Percentiles rank a stretch among this genome's conserved stretches.
Conservation (phyloP, 306 rosid genomes). For the Parietaria judaica region DNA sequence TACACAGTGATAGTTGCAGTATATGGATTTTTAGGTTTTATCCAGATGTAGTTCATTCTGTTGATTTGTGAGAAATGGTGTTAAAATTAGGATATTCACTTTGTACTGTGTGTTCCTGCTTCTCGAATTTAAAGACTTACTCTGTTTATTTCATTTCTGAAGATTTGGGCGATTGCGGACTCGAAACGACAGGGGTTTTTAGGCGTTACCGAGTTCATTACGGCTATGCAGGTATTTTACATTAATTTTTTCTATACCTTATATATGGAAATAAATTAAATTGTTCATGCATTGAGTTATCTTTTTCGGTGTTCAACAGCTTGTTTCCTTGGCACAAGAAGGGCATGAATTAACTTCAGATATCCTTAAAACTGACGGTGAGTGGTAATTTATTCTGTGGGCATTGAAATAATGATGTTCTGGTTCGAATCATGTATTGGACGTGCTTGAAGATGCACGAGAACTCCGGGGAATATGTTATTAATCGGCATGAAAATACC, state of each 20-base stretch:
- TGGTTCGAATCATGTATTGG: too few relatives aligned
- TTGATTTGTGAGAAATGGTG: background rate
- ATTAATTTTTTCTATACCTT: background rate
- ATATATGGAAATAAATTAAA: background rate
- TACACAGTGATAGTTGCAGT: background rate
- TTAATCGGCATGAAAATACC: too few relatives aligned
- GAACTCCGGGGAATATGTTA: too few relatives aligned
- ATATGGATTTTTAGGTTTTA: background rate
- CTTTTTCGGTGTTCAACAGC: slow-evolving; percentile 28
- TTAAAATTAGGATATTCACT: background rate
- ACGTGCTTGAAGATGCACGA: too few relatives aligned
- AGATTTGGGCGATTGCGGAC: slow-evolving; percentile 87
- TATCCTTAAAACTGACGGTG: slow-evolving; percentile 48
- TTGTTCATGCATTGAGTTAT: background rate
- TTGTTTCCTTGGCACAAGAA: slow-evolving; percentile 70
- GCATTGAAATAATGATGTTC: background rate
- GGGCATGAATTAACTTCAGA: slow-evolving; percentile 56
- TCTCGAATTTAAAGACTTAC: background rate
- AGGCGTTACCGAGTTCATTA: slow-evolving; percentile 55
- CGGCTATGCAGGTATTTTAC: slow-evolving; percentile 74
- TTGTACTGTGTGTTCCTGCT: background rate
- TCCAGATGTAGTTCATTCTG: too few relatives aligned
- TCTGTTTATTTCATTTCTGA: background rate
- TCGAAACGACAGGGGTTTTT: slow-evolving; percentile 65
- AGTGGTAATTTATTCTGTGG: slow-evolving; percentile 18